Evolutionary conservation across 140 eudicot species (phyloP).

Genomic region (Flaveria floridana): DNA sequence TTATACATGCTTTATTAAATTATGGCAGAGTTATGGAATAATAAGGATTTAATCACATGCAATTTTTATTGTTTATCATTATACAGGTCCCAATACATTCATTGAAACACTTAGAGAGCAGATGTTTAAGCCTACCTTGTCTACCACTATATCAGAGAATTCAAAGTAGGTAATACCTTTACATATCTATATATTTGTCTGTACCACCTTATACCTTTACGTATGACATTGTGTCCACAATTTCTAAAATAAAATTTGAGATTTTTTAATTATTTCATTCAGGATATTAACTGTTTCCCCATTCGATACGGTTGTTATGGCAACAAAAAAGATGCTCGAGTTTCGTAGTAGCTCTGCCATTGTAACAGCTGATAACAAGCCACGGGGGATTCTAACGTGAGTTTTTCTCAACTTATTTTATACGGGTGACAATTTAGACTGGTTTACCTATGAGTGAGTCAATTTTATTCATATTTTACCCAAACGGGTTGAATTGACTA

Average conservation of each 20-base stretch:
- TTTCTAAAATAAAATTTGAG: constrained; percentile 11
- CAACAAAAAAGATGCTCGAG: constrained; percentile 90
- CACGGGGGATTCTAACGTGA: constrained; percentile 90
- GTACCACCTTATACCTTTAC: constrained; percentile 20
- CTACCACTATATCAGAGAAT: constrained; percentile 77
- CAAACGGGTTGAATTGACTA: neutral
- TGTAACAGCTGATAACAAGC: constrained; percentile 81
- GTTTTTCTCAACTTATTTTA: constrained; percentile 27
- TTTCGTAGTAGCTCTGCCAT: constrained; percentile 63
- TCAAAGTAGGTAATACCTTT: constrained; percentile 97
- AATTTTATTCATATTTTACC: neutral
- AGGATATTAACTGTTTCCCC: constrained; percentile 80
- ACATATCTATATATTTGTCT: constrained; percentile 15
- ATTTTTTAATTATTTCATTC: constrained; percentile 19
- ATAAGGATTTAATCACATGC: neutral
- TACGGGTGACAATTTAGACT: neutral
- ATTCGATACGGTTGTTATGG: constrained; percentile 74
- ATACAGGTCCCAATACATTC: constrained; percentile 69
- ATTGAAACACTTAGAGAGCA: constrained; percentile 76
- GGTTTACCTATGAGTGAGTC: neutral
- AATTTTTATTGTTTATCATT: neutral
- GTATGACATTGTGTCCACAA: neutral
- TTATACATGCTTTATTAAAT: neutral
- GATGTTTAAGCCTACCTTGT: constrained; percentile 82
- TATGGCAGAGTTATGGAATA: neutral